A percentile compares a stretch with the other conserved stretches of the same genome.
phyloP scores from a whole-genome alignment of 176 grass and related monocot species.

The Triticum aestivum region IWGSC_CS_RefSeq_v2.1 NC_057810.1:126539051-126539550 shows the following conservation, averaged over 20 bases:
- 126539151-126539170: too few species aligned
- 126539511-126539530: conserved; percentile 11
- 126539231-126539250: not conserved
- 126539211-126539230: too few species aligned
- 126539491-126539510: conserved; percentile 2
- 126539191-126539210: too few species aligned
- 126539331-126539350: not conserved
- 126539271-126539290: conserved; percentile 10
- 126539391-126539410: conserved; percentile 5
- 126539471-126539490: not conserved
- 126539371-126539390: conserved; percentile 2
- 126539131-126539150: too few species aligned
- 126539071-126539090: not conserved
- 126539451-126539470: not conserved
- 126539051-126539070: not conserved
- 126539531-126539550: conserved; percentile 4
- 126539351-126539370: not conserved
- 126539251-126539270: conserved; percentile 21
- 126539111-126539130: too few species aligned
- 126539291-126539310: conserved; percentile 13
- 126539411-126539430: not conserved
- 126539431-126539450: not conserved
- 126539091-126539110: too few species aligned
- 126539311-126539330: not conserved
- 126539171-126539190: too few species aligned